Conservation (phyloP, 75 land plant species). For the Pinus albicaulis region DNA sequence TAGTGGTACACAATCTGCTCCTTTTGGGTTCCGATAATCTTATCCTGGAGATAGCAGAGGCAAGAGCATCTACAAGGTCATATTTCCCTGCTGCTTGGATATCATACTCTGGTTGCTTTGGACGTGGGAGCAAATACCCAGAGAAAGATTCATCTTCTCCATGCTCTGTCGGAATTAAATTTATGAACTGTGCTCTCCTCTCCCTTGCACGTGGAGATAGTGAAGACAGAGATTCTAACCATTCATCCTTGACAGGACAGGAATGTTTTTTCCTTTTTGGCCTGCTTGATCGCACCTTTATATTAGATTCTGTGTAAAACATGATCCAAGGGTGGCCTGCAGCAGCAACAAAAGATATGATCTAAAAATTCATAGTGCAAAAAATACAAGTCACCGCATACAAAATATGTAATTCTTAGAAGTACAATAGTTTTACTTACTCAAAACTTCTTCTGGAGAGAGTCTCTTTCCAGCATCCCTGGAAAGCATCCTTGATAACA, state of each 20-base stretch:
- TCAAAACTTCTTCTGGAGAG: slow-evolving; percentile 57
- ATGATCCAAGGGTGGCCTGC: slow-evolving; percentile 77
- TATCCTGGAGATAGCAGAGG: slow-evolving; percentile 57
- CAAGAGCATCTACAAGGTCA: slow-evolving; percentile 49
- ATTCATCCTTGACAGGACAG: too few species aligned
- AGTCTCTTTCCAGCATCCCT: slow-evolving; percentile 57
- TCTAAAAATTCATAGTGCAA: background rate
- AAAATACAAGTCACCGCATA: background rate
- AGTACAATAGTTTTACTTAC: slow-evolving; percentile 21
- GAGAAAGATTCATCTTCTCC: background rate
- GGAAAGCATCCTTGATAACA: slow-evolving; percentile 55
- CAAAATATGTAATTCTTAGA: background rate
- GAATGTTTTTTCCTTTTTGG: slow-evolving; percentile 19
- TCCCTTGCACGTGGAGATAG: slow-evolving; percentile 24
- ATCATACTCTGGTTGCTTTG: background rate
- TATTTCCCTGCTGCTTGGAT: background rate
- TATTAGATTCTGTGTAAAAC: slow-evolving; percentile 46
- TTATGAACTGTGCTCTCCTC: background rate
- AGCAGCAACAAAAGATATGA: background rate
- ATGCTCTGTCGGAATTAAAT: background rate
- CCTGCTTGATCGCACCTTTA: slow-evolving; percentile 22
- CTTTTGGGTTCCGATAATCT: slow-evolving; percentile 66
- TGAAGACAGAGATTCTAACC: too few species aligned
- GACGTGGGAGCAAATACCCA: background rate
- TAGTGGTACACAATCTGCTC: slow-evolving; percentile 39